These are phyloP conservation scores for Tulasnella sp. DNA, from an alignment of 768 basidiomycete species.

Conservation along the genomic window DNA sequence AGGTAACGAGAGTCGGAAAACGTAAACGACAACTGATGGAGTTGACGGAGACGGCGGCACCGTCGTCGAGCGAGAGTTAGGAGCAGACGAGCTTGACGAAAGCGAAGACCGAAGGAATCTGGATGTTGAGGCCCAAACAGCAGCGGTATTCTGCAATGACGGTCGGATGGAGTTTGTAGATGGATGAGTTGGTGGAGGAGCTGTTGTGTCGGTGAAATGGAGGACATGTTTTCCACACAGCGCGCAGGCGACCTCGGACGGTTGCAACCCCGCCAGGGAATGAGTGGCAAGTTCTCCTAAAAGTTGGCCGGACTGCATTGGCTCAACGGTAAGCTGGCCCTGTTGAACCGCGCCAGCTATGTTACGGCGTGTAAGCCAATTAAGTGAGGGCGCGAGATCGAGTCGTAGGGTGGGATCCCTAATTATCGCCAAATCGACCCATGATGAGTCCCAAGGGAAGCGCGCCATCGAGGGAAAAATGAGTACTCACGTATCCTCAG, in stretches of 20 bases:
- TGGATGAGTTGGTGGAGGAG: constrained; percentile 27
- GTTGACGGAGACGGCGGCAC: constrained; percentile 14
- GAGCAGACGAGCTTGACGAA: constrained; percentile 5
- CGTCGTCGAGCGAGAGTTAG: constrained; percentile 18
- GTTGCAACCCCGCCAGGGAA: neutral
- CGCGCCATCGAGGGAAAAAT: neutral
- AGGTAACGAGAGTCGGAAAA: constrained; percentile 25
- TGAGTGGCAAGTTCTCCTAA: constrained; percentile 35
- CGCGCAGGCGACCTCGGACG: constrained; percentile 53
- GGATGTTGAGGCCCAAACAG: constrained; percentile 11
- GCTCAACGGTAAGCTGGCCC: constrained; percentile 82
- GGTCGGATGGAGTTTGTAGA: constrained; percentile 20
- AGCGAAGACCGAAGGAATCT: constrained; percentile 6
- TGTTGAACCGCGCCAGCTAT: constrained; percentile 76
- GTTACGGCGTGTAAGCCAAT: constrained; percentile 83
- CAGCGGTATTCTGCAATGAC: neutral
- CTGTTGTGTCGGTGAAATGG: neutral
- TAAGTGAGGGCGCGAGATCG: constrained; percentile 86
- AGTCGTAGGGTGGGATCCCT: constrained; percentile 89
- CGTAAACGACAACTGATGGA: constrained; percentile 17
- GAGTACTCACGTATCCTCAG: constrained; percentile 75
- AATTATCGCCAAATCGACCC: neutral
- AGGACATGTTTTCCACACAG: constrained; percentile 56
- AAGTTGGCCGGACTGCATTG: constrained; percentile 51
- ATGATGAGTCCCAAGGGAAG: too few species aligned